A percentile compares a stretch with the other conserved stretches of the same genome.
These are phyloP conservation scores for Chlorella sp. DNA, from an alignment of 139 green algal genomes.

Conservation along the genomic window DNA sequence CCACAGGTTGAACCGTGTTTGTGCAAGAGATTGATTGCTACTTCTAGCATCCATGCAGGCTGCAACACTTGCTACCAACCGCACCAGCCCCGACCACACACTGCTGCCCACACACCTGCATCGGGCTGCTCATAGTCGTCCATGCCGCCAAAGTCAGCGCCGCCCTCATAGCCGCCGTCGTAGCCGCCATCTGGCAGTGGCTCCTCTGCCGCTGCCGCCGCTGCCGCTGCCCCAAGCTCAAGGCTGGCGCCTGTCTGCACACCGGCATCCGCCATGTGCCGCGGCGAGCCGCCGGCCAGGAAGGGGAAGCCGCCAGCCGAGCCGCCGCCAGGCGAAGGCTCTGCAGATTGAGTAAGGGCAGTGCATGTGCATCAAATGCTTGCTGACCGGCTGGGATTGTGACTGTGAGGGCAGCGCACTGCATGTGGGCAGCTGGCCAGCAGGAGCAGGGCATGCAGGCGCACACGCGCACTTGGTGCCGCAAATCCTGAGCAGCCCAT, in stretches of 20 bases:
- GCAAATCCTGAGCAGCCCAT: too few species aligned
- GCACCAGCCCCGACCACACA: too few species aligned
- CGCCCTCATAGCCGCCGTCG: neutral
- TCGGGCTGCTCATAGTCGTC: neutral
- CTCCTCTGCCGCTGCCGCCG: constrained; percentile 2
- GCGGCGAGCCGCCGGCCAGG: neutral
- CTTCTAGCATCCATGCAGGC: too few species aligned
- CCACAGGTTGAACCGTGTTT: too few species aligned
- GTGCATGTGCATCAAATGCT: neutral
- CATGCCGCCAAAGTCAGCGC: neutral
- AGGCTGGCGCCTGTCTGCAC: constrained; percentile 38
- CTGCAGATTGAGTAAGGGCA: neutral
- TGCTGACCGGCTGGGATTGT: too few species aligned
- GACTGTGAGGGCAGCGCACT: neutral
- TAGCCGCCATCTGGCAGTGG: neutral
- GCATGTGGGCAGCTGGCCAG: neutral
- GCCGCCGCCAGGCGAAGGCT: neutral
- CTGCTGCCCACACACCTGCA: neutral
- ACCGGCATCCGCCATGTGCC: neutral
- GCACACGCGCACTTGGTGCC: neutral
- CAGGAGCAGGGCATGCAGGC: neutral
- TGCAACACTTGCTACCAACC: too few species aligned
- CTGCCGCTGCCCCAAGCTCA: neutral
- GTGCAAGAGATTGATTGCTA: too few species aligned
- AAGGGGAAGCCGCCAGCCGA: neutral